Base-by-base conservation (phyloP, 2,329 filamentous ascomycete genomes). In the Cadophora sp. region DNA sequence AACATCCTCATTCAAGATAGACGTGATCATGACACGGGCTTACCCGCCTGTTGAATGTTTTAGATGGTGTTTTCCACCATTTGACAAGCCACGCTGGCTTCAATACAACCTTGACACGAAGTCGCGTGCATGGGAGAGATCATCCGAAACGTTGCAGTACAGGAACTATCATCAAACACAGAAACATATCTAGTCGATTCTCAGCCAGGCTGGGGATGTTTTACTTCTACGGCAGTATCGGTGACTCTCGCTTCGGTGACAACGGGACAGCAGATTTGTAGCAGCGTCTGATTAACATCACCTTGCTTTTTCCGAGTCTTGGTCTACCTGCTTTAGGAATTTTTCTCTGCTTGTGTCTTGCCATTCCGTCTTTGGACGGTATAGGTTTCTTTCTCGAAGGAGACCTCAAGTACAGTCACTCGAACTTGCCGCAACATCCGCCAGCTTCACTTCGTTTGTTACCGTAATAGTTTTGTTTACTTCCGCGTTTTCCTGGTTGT, bases 1-100 rank as follows among this genome's bases (percentile, higher is more conserved):
- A 40, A 24, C 31, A 37, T 31, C 34, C 40, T 19, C 40, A 16
- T 19, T 43, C 40, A 16, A 43, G 12, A 19, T 16, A 16, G 14
- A 43, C 14, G 19, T 43, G 40, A 16, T 19, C 11, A 16, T 43
- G 12, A 43, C 12, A 19, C 34, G 34, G 34, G 34, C 34, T 8
- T 4, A 11, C 34, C 55, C 12, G 27, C 40, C 14, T 56, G 26
- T 37, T 11, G 31, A 22, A 9, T 58, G n/a, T 58, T 37, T 19
- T 58, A n/a, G 19, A 58, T 26, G n/a, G 24, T 2, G 11, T 4
- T 14, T 14, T 58, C 29, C 53, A 22, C 31, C 37, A 14, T 11
- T n/a, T 58, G n/a, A 58, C 16, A 37, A 58, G 55, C 55, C 55
- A 58, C 29, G 55, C 24, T 58, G 31, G 55, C n/a, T 58, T 58